Conservation (phyloP, 2,329 filamentous ascomycete genomes). For the Emydomyces testavorans region DNA sequence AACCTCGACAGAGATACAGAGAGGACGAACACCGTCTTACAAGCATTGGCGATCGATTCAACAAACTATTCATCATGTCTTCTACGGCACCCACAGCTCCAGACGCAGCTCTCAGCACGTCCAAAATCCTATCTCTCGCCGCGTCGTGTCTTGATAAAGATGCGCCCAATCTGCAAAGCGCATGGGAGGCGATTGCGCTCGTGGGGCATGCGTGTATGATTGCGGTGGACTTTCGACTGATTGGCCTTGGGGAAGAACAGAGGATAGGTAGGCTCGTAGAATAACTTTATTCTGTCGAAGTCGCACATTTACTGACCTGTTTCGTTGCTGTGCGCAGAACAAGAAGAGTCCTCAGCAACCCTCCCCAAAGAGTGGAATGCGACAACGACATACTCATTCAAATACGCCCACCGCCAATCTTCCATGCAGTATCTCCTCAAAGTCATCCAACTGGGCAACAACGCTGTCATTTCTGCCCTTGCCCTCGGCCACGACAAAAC, state of each 20-base stretch:
- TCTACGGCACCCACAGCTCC: neutral
- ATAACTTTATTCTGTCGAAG: neutral
- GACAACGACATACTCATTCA: slow-evolving; percentile 60
- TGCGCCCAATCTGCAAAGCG: slow-evolving; percentile 27
- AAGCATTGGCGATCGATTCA: too few species aligned
- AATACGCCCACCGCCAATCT: slow-evolving; percentile 77
- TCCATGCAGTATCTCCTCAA: slow-evolving; percentile 75
- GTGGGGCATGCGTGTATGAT: slow-evolving; percentile 74
- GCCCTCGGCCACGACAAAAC: slow-evolving; percentile 72
- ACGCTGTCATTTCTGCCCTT: slow-evolving; percentile 71
- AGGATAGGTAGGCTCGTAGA: neutral
- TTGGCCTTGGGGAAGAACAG: slow-evolving; percentile 60
- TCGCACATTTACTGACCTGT: neutral
- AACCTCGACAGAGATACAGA: too few species aligned
- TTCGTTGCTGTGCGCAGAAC: neutral
- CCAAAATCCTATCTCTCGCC: slow-evolving; percentile 18
- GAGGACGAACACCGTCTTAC: too few species aligned
- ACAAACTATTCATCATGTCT: slow-evolving; percentile 1
- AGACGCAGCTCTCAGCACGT: neutral
- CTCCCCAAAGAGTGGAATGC: slow-evolving; percentile 74
- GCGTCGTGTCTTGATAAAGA: slow-evolving; percentile 24
- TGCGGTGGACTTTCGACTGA: slow-evolving; percentile 65
- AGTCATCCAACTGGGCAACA: slow-evolving; percentile 67
- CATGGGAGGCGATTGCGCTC: slow-evolving; percentile 73
- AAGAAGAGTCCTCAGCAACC: slow-evolving; percentile 29